Percentiles rank a stretch among this genome's conserved stretches.
Conservation (phyloP, 1,139 yeast species). For the Pneumocystis jirovecii region DNA sequence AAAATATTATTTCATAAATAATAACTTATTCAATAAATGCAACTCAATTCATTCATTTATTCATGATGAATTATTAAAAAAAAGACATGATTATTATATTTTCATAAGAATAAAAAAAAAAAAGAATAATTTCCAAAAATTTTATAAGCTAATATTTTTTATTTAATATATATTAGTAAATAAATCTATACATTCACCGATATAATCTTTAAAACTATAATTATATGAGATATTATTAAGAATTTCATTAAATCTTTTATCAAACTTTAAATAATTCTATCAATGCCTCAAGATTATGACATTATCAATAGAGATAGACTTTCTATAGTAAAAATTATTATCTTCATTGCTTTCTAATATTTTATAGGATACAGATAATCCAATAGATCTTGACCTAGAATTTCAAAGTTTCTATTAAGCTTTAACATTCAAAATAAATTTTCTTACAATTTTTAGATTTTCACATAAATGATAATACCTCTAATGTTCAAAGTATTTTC, state of each 20-base stretch:
- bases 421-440: neutral
- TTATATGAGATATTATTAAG: too few relatives aligned
- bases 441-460: neutral
- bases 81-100: too few relatives aligned
- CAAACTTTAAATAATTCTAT: neutral
- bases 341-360: neutral
- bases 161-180: too few relatives aligned
- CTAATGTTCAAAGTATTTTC: neutral
- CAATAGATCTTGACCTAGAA: neutral
- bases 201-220: too few relatives aligned
- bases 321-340: neutral
- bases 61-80: too few relatives aligned
- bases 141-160: too few relatives aligned
- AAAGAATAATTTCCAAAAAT: too few relatives aligned
- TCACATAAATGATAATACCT: neutral
- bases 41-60: too few relatives aligned
- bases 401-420: neutral
- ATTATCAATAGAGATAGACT: neutral
- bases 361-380: neutral
- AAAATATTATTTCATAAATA: too few relatives aligned
- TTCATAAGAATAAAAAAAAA: too few relatives aligned
- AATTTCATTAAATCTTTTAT: neutral
- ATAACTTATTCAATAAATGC: too few relatives aligned
- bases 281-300: neutral
- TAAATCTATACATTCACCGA: too few relatives aligned